phyloP scores from a whole-genome alignment of 2,329 filamentous ascomycete genomes.

The Peltaster fructicola region DNA sequence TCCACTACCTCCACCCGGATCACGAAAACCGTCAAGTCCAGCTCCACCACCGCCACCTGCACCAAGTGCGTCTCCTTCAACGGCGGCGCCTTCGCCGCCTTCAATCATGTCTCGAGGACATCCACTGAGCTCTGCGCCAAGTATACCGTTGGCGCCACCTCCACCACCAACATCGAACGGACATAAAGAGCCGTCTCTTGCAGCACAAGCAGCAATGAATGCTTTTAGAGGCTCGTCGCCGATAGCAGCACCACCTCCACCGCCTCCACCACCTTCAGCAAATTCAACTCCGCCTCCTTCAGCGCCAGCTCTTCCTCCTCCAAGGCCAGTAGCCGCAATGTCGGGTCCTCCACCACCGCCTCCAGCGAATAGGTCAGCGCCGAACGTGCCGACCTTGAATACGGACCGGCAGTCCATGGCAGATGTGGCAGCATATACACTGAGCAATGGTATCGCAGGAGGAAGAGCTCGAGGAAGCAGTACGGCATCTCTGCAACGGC shows the following conservation, averaged over 20 bases:
- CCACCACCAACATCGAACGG: slow-evolving; percentile 21
- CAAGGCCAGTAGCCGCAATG: slow-evolving; percentile 15
- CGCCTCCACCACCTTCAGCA: slow-evolving; percentile 13
- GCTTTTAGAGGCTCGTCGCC: slow-evolving; percentile 30
- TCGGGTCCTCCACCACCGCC: slow-evolving; percentile 7
- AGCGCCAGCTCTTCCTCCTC: slow-evolving; percentile 15
- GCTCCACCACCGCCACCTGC: slow-evolving; percentile 19
- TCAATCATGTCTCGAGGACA: slow-evolving; percentile 23
- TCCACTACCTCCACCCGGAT: slow-evolving; percentile 38
- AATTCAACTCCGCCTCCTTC: slow-evolving; percentile 12
- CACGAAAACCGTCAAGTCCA: slow-evolving; percentile 39
- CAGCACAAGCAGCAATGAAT: slow-evolving; percentile 41
- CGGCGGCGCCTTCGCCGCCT: slow-evolving; percentile 24
- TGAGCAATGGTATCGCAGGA: slow-evolving; percentile 3
- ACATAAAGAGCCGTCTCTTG: slow-evolving; percentile 28
- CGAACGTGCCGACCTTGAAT: slow-evolving; percentile 13
- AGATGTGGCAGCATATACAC: slow-evolving; percentile 2
- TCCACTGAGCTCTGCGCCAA: slow-evolving; percentile 17
- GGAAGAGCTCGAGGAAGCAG: neutral
- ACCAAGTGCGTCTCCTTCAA: slow-evolving; percentile 20
- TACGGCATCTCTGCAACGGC: neutral
- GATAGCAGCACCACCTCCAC: slow-evolving; percentile 22
- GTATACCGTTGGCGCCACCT: slow-evolving; percentile 11
- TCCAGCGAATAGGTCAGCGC: slow-evolving; percentile 3
- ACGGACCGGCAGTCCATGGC: slow-evolving; percentile 9